Evolutionary conservation across 371 early-diverging fungal genomes (phyloP).

Genomic region (Capniomyces stellatus): DNA sequence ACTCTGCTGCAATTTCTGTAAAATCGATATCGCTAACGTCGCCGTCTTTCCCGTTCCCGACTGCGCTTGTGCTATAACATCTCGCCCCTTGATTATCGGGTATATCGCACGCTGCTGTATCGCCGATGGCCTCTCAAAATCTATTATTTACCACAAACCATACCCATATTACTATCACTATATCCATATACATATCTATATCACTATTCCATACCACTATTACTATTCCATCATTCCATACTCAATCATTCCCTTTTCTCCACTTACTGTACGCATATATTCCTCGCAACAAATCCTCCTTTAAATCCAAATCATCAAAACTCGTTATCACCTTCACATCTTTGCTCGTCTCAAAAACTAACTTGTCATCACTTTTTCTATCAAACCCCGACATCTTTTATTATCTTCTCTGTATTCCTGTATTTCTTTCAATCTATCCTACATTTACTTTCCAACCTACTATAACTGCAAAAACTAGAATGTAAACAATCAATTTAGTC

Average conservation of each 20-base stretch:
- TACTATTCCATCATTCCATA: too few relatives aligned
- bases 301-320: conserved; percentile 72
- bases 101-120: conserved; percentile 96
- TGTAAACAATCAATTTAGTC: too few relatives aligned
- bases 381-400: too few relatives aligned
- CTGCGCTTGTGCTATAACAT: conserved; percentile 99
- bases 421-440: too few relatives aligned
- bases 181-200: too few relatives aligned
- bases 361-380: too few relatives aligned
- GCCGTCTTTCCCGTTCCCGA: conserved; percentile 99
- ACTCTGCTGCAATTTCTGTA: conserved; percentile 81
- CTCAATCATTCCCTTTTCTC: conserved; percentile 96
- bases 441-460: too few relatives aligned
- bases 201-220: too few relatives aligned
- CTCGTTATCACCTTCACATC: conserved; percentile 40
- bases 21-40: conserved; percentile 95
- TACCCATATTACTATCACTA: conserved; percentile 93
- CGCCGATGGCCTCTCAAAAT: conserved; percentile 67
- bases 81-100: conserved; percentile 80
- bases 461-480: too few relatives aligned
- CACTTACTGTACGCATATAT: conserved; percentile 86
- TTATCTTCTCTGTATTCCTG: too few relatives aligned
- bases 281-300: conserved; percentile 69
- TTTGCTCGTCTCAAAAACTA: conserved; percentile 26
- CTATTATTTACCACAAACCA: too few relatives aligned